phyloP scores from a whole-genome alignment of 371 early-diverging fungal genomes.

The Zopfochytrium polystomum region DNA sequence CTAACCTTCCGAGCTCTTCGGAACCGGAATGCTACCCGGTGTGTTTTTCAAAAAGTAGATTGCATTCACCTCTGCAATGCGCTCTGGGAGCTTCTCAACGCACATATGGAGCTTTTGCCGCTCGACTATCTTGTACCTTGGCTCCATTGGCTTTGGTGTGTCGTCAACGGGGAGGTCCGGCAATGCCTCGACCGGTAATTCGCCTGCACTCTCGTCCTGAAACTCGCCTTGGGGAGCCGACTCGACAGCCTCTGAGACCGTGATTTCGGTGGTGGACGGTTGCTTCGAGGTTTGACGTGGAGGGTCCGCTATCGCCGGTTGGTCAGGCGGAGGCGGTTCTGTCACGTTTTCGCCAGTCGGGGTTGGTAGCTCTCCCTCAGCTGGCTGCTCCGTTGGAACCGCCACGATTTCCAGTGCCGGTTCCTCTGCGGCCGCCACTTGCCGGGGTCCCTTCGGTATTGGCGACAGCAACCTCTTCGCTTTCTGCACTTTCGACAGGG shows the following conservation, averaged over 20 bases:
- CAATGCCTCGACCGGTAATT: background rate
- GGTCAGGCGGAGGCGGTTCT: background rate
- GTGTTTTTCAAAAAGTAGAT: constrained; percentile 50
- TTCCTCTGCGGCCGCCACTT: background rate
- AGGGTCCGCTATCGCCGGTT: background rate
- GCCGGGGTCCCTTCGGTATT: background rate
- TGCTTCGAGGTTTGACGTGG: background rate
- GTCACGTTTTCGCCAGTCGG: background rate
- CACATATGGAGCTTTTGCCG: constrained; percentile 37
- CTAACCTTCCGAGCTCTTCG: constrained; percentile 35
- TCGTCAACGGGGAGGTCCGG: background rate
- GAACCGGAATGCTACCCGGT: constrained; percentile 39
- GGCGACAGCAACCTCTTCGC: background rate
- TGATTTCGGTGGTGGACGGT: background rate
- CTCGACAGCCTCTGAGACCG: background rate
- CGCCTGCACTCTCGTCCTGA: background rate
- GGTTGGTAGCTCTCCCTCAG: background rate
- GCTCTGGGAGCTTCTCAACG: constrained; percentile 44
- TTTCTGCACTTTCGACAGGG: no score
- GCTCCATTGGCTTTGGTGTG: constrained; percentile 6
- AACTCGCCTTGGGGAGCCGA: constrained; percentile 1
- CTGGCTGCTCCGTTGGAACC: background rate
- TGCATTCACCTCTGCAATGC: constrained; percentile 47
- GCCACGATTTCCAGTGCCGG: background rate
- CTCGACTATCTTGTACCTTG: constrained; percentile 25